Evolutionary conservation across 139 green algal genomes (phyloP), one percentile per base, ranked within the genome.

Genomic region (Helicosporidium sp.): DNA sequence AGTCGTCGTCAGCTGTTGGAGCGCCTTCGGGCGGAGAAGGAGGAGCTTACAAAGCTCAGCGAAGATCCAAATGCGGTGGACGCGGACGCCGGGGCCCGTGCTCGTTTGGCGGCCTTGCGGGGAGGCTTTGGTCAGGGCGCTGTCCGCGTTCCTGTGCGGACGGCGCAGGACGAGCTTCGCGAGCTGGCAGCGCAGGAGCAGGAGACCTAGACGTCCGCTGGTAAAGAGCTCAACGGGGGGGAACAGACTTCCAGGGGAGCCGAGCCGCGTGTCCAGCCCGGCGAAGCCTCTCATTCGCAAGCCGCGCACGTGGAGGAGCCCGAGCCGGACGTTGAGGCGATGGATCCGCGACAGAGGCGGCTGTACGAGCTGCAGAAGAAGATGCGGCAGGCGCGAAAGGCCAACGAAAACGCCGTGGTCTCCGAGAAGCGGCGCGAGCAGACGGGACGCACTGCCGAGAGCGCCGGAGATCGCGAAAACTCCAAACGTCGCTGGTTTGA

Each of bases 351-450:
- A 44, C 63, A 94, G 65, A 68, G 69, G n/a, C 83, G 84, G 72
- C 64, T 95, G 51, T 68, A 71, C 19, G 73, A 86, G 59, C 57
- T 95, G 55, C 66, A 75, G 52, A 54, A 74, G 48, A 74, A 76
- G 55, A 73, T 94, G 69, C 70, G 76, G 42, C 42, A 56, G 48
- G 76, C 65, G 23, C 70, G 87, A 12, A 91, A 90, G 50, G 72
- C 76, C 12, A 96, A 96, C 61, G 74, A 92, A 54, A 58, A 64
- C 7, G 86, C 86, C 1, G 83, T 91, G 12, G 58, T 95, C 6
- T 65, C 63, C 19, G 86, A 96, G 62, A 82, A 78, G 52, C 79
- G 83, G 29, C 60, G 69, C 27, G 20, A 71, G 29, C 56, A 71
- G 65, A 68, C 74, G 33, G 15, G 55, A 16, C 48, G 37, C n/a